phyloP scores from a whole-genome alignment of 2,329 filamentous ascomycete genomes.

The Trematosphaeria pertusa region DNA sequence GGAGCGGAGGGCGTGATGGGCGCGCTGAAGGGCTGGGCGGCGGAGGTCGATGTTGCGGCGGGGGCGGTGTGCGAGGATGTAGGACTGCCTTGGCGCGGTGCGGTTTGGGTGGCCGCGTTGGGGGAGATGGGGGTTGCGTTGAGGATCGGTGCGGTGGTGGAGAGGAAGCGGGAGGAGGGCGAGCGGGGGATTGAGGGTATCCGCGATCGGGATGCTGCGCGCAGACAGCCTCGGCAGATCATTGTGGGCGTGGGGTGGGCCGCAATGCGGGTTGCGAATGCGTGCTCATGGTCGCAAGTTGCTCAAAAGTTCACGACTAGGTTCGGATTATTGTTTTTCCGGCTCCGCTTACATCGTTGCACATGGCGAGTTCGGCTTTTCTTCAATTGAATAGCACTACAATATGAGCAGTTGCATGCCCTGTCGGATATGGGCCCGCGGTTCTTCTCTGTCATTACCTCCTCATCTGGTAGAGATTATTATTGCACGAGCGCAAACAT shows the following conservation, averaged over 20 bases:
- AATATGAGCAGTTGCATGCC: no score
- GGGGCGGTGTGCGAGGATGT: constrained; percentile 42
- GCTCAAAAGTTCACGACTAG: constrained; percentile 12
- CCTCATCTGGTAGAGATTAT: no score
- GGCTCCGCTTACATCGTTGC: background rate
- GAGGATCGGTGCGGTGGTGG: constrained; percentile 26
- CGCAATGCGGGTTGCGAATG: background rate
- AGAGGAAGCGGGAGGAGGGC: constrained; percentile 34
- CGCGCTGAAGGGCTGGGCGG: constrained; percentile 55
- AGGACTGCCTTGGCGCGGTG: constrained; percentile 31
- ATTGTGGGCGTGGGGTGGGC: constrained; percentile 31
- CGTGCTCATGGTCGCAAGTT: background rate
- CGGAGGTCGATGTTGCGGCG: constrained; percentile 53
- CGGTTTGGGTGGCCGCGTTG: constrained; percentile 31
- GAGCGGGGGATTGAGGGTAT: constrained; percentile 8
- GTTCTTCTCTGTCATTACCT: no score
- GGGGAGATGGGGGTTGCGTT: constrained; percentile 36
- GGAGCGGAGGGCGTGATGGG: constrained; percentile 40
- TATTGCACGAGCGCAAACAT: no score
- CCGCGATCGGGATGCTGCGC: constrained; percentile 36
- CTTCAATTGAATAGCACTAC: background rate
- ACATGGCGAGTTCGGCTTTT: background rate
- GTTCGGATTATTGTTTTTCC: background rate
- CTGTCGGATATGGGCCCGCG: no score
- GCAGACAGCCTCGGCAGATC: constrained; percentile 50